phyloP scores from a whole-genome alignment of 176 grass and related monocot species.

The Urochloa ruziziensis region DNA sequence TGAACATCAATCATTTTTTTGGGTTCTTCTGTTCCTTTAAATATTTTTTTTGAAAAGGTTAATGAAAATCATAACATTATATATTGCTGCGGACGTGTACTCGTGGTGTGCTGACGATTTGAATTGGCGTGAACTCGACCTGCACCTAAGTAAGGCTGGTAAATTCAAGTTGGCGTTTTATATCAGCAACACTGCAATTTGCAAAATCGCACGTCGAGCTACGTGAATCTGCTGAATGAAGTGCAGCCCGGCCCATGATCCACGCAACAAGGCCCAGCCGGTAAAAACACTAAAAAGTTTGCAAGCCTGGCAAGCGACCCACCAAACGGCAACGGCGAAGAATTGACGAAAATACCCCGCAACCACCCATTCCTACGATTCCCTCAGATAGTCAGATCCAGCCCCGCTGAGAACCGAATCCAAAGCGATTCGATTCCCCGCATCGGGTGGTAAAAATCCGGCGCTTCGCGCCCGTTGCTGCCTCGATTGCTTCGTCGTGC shows the following conservation, averaged over 20 bases:
- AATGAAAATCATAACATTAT: neutral
- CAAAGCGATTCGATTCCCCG: conserved; percentile 12
- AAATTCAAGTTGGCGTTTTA: neutral
- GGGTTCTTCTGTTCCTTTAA: too few species aligned
- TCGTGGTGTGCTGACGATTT: neutral
- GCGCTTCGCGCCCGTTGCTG: conserved; percentile 4
- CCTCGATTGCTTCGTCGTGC: neutral
- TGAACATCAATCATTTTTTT: too few species aligned
- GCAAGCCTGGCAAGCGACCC: neutral
- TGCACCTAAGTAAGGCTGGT: neutral
- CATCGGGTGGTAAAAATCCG: conserved; percentile 31
- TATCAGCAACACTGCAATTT: neutral
- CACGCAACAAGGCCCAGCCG: neutral
- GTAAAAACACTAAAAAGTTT: neutral
- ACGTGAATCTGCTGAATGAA: too few species aligned
- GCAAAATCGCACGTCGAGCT: neutral
- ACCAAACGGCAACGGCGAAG: too few species aligned
- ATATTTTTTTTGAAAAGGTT: neutral
- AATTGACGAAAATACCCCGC: neutral
- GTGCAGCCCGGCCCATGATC: neutral
- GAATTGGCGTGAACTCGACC: neutral
- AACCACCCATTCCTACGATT: neutral
- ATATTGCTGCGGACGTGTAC: neutral
- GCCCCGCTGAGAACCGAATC: neutral
- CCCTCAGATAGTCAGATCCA: conserved; percentile 2